Base-by-base conservation (phyloP, 441 rosid species). In the Aquilaria agallochum region DNA sequence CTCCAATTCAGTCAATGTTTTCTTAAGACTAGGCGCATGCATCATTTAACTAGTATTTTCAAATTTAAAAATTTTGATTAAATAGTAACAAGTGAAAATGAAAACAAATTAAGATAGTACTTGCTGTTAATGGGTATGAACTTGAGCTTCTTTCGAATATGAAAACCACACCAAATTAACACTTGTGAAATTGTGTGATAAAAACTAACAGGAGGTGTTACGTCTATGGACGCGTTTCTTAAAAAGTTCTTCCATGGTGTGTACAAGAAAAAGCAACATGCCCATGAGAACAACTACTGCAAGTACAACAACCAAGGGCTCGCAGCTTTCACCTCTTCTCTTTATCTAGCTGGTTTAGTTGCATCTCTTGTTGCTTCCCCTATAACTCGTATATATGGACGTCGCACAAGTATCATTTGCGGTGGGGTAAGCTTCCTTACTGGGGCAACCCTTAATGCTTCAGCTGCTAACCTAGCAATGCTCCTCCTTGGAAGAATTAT, bases 231-330 rank as follows among this genome's bases (percentile, higher is more conserved):
- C 75, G 85, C 70, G 45, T 94, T 94, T 67, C 97, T 94, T 20
- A n/a, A 56, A 50, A 67, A 85, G 58, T 94, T 94, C 65, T 90
- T 94, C 82, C 88, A 64, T 10, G 27, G 62, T 1, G 95, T 94
- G 12, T 87, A 80, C 63, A 62, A 65, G 66, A 85, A 75, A 67
- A 90, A 89, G 83, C 66, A 82, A 58, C 86, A 53, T 45, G 98
- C 79, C 6, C 96, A 80, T 68, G 96, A 94, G 72, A 94, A 66
- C 81, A 85, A 94, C 72, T 94, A 94, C 82, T 94, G 99, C 84
- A 90, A 90, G 74, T 94, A 80, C 68, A 71, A 94, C 60, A 68
- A 82, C 68, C 97, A 90, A 72, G 76, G 84, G 14, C 86, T 94
- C 49, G 85, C 97, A 62, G 82, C 96, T 5, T 94, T 94, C 55